These are phyloP conservation scores for Quercus gilva DNA, from an alignment of 306 rosid species.

Conservation along the genomic window DNA sequence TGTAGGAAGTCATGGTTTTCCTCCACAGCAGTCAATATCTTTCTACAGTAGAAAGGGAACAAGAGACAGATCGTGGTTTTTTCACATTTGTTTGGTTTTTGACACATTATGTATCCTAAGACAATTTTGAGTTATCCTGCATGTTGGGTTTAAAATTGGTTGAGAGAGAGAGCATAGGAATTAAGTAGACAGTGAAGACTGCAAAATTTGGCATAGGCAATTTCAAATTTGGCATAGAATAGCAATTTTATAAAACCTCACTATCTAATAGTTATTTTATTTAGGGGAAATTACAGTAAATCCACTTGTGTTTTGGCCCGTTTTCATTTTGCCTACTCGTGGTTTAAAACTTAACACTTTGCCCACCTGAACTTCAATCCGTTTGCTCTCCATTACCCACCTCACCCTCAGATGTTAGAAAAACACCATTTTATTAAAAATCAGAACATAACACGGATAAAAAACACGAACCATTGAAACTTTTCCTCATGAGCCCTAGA, in stretches of 20 bases:
- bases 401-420: too few species aligned
- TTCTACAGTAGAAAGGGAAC: background rate
- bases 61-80: background rate
- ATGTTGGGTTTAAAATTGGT: background rate
- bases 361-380: too few species aligned
- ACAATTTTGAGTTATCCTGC: background rate
- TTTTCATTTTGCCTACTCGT: too few species aligned
- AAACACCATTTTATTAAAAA: too few species aligned
- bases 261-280: too few species aligned
- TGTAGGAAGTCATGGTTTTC: background rate
- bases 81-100: background rate
- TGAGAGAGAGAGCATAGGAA: too few species aligned
- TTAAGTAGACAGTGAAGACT: background rate
- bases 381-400: too few species aligned
- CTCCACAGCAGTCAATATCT: background rate
- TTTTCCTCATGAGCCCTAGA: too few species aligned
- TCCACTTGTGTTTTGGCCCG: accelerated
- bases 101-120: background rate
- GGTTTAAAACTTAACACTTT: too few species aligned
- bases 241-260: background rate
- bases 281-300: too few species aligned
- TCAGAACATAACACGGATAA: too few species aligned
- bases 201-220: background rate
- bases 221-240: background rate
- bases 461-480: too few species aligned